A percentile compares a stretch with the other conserved stretches of the same genome.
Evolutionary conservation across 1,284 basidiomycete species (phyloP).

Genomic region (Amylostereum areolatum): DNA sequence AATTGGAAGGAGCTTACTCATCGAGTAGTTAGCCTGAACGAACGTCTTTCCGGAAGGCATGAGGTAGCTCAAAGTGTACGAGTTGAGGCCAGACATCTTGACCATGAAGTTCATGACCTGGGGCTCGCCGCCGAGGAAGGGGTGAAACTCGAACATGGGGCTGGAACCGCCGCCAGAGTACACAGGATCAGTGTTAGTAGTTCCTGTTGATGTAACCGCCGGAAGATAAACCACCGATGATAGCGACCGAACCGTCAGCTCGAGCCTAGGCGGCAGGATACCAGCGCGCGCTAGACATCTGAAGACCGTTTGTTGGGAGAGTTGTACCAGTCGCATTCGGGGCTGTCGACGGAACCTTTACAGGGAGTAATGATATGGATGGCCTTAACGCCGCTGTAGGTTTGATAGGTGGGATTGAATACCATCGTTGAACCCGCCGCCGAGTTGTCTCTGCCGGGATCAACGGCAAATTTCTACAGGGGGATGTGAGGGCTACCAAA

Average conservation of each 20-base stretch:
- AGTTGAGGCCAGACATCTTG: slow-evolving; percentile 44
- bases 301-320: slow-evolving; percentile 45
- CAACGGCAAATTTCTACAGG: too few relatives aligned
- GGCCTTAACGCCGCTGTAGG: slow-evolving; percentile 18
- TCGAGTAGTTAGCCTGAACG: slow-evolving; percentile 79
- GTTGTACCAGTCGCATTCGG: slow-evolving; percentile 61
- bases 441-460: slow-evolving; percentile 25
- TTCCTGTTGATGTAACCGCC: slow-evolving; percentile 17
- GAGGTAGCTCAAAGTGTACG: slow-evolving; percentile 48
- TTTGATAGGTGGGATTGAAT: slow-evolving; percentile 13
- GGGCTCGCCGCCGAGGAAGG: slow-evolving; percentile 30
- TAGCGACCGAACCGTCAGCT: slow-evolving; percentile 12
- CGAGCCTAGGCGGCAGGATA: slow-evolving; percentile 11
- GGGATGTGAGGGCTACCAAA: too few relatives aligned
- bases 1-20: slow-evolving; percentile 41
- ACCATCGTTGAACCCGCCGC: slow-evolving; percentile 7
- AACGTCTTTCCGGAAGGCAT: slow-evolving; percentile 63
- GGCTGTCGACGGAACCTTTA: slow-evolving; percentile 2
- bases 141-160: slow-evolving; percentile 42
- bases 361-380: slow-evolving; percentile 36
- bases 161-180: slow-evolving; percentile 11
- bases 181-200: slow-evolving; percentile 12
- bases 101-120: slow-evolving; percentile 41
- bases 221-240: slow-evolving; percentile 11
- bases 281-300: slow-evolving; percentile 11